Conservation (phyloP, 2,329 filamentous ascomycete species). For the Alternaria atra region DNA sequence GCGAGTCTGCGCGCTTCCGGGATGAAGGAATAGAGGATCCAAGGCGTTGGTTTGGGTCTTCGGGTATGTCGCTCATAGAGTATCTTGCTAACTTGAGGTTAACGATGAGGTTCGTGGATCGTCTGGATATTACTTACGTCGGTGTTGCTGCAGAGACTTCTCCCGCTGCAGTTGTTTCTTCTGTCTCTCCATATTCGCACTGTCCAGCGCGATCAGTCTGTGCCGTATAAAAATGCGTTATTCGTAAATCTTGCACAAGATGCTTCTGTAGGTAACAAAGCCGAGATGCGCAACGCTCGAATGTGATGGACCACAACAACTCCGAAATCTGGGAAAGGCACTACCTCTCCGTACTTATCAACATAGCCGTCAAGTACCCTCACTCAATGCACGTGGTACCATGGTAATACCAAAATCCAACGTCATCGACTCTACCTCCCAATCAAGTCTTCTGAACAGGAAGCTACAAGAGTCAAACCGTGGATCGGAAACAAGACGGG, state of each 20-base stretch:
- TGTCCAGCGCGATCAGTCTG: background rate
- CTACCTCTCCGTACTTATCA: slow-evolving; percentile 8
- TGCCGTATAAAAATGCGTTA: background rate
- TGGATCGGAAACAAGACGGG: slow-evolving; percentile 12
- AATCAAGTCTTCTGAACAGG: slow-evolving; percentile 11
- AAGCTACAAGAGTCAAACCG: slow-evolving; percentile 2
- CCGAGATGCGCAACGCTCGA: background rate
- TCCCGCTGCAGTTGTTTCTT: slow-evolving; percentile 14
- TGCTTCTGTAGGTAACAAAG: background rate
- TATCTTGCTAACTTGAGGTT: slow-evolving; percentile 7
- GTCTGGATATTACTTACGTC: slow-evolving; percentile 6
- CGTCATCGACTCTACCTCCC: slow-evolving; percentile 21
- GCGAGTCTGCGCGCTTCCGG: slow-evolving; percentile 24
- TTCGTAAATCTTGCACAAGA: background rate
- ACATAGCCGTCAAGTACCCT: background rate
- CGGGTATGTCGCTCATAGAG: slow-evolving; percentile 13
- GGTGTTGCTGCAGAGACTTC: slow-evolving; percentile 8
- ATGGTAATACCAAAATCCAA: slow-evolving; percentile 1
- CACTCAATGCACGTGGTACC: slow-evolving; percentile 4
- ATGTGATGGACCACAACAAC: background rate
- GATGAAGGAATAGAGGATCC: slow-evolving; percentile 5
- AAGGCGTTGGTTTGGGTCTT: slow-evolving; percentile 5
- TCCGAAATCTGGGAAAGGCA: background rate
- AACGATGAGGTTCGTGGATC: background rate
- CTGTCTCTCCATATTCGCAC: slow-evolving; percentile 12